Conservation (phyloP, 164 flowering plant species). For the Houttuynia cordata region DNA sequence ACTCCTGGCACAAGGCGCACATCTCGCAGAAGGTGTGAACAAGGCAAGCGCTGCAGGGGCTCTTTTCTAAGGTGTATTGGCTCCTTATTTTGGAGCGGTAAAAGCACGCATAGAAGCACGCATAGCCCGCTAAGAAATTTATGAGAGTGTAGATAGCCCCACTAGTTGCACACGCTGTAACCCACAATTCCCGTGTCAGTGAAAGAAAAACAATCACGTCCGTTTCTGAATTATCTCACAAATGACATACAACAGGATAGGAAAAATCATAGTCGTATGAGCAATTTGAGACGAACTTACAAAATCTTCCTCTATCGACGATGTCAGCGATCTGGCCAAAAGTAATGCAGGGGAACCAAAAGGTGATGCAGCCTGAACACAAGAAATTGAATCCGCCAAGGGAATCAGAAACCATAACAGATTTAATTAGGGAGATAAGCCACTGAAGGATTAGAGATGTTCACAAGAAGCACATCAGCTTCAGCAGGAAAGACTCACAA, state of each 20-base stretch:
- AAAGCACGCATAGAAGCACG: constrained; percentile 12
- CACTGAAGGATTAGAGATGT: neutral
- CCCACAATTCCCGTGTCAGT: too few species aligned
- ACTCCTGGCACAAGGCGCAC: constrained; percentile 11
- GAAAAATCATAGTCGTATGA: neutral
- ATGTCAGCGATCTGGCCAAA: constrained; percentile 51
- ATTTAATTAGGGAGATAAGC: neutral
- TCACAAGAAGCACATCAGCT: too few species aligned
- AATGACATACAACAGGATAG: neutral
- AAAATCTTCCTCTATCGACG: constrained; percentile 11
- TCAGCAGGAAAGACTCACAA: constrained; percentile 19
- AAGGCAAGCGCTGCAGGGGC: constrained; percentile 7
- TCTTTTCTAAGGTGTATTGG: constrained; percentile 3
- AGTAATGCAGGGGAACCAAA: constrained; percentile 50
- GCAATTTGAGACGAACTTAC: constrained; percentile 1
- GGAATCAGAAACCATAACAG: neutral
- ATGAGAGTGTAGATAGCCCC: constrained; percentile 10
- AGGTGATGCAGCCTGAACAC: constrained; percentile 43
- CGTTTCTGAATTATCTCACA: neutral
- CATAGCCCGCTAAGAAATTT: constrained; percentile 2
- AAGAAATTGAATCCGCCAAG: neutral
- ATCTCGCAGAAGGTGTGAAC: constrained; percentile 10
- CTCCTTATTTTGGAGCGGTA: constrained; percentile 13
- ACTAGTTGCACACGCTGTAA: constrained; percentile 6
- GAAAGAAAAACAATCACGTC: neutral